phyloP scores from a whole-genome alignment of 148 eudicot genomes.

The Spergularia marina region DNA sequence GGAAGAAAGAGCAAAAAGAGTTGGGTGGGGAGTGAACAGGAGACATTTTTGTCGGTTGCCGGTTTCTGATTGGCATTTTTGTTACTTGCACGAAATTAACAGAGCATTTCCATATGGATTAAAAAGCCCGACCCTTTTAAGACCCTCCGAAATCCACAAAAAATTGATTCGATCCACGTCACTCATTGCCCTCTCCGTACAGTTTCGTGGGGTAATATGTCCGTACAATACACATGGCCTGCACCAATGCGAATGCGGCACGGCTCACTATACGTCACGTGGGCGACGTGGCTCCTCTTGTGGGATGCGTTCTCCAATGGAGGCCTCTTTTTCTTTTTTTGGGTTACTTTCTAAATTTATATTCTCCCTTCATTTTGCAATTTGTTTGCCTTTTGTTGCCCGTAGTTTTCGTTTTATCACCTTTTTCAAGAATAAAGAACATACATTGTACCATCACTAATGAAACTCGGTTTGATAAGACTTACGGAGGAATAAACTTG shows the following conservation, averaged over 20 bases:
- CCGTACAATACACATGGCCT: conserved; percentile 21
- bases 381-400: background rate
- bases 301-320: conserved; percentile 1
- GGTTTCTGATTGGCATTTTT: conserved; percentile 29
- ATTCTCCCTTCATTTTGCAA: too few species aligned
- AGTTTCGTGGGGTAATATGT: conserved; percentile 7
- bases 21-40: conserved; percentile 31
- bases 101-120: background rate
- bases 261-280: background rate
- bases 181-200: conserved; percentile 28
- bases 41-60: conserved; percentile 51
- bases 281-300: conserved; percentile 23
- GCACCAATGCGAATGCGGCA: conserved; percentile 15
- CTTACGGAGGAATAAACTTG: too few species aligned
- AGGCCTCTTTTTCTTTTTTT: background rate
- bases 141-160: too few species aligned
- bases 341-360: background rate
- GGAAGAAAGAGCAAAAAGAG: conserved; percentile 9
- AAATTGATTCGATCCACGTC: background rate
- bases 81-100: conserved; percentile 14
- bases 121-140: background rate
- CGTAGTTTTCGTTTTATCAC: too few species aligned
- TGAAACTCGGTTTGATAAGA: too few species aligned
- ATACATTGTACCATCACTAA: too few species aligned
- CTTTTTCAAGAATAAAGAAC: too few species aligned